A percentile compares a stretch with the other conserved stretches of the same genome.
Evolutionary conservation across 169 alveolate species (phyloP).

Genomic region (Cyclospora cayetanensis): DNA sequence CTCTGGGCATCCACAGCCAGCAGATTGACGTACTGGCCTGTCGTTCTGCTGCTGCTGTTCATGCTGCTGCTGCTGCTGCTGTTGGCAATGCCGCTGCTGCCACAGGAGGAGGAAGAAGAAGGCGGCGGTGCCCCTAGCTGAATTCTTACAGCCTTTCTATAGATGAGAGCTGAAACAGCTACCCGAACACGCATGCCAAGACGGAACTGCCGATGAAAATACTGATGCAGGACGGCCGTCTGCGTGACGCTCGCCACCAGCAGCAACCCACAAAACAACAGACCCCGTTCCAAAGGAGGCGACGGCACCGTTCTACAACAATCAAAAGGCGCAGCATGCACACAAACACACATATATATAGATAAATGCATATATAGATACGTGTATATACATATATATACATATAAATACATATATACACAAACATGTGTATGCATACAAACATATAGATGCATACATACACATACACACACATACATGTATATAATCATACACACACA

Average conservation of each 20-base stretch:
- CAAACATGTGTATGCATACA: too few species aligned
- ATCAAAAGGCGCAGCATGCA: background rate
- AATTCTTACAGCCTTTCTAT: slow-evolving; percentile 5
- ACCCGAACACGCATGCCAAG: slow-evolving; percentile 30
- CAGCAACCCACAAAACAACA: background rate
- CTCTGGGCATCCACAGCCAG: slow-evolving; percentile 60
- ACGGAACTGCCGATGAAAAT: slow-evolving; percentile 13
- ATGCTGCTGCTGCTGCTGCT: background rate
- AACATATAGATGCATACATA: too few species aligned
- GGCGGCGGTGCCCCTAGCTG: background rate
- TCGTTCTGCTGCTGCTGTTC: background rate
- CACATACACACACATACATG: too few species aligned
- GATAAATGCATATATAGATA: background rate
- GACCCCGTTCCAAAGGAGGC: background rate
- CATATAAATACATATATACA: background rate
- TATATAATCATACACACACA: too few species aligned
- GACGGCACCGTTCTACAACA: background rate
- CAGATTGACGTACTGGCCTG: slow-evolving; percentile 59
- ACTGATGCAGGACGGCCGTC: slow-evolving; percentile 39
- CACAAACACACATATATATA: background rate
- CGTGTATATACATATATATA: background rate
- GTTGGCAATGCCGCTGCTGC: background rate
- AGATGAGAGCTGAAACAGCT: slow-evolving; percentile 15
- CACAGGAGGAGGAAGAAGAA: background rate
- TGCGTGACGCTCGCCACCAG: background rate